Percentiles rank a stretch among this genome's conserved stretches.
These are phyloP conservation scores for Serendipita indica DNA, from an alignment of 768 basidiomycete species.

Conservation along the genomic window DNA sequence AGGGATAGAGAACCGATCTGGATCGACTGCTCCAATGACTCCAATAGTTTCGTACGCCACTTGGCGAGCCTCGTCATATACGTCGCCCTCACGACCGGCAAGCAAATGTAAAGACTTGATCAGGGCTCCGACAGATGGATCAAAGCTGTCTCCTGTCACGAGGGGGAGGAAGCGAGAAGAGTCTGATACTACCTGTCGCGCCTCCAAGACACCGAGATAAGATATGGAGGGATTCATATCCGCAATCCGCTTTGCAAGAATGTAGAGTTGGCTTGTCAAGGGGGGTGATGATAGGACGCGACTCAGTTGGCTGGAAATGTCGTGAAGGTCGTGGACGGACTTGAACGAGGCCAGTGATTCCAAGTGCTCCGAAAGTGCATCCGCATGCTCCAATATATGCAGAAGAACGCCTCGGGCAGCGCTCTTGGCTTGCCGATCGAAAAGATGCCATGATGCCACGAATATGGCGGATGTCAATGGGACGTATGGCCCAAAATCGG, in stretches of 20 bases:
- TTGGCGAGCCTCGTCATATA: constrained; percentile 46
- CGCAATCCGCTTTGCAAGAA: not conserved
- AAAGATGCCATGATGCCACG: constrained; percentile 56
- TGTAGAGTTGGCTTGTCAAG: constrained; percentile 13
- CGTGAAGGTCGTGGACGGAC: constrained; percentile 66
- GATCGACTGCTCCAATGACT: constrained; percentile 84
- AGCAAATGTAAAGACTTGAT: constrained; percentile 51
- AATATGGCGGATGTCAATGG: constrained; percentile 80
- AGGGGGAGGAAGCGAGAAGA: constrained; percentile 36
- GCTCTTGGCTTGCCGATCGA: constrained; percentile 37
- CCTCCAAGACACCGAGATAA: constrained; percentile 29
- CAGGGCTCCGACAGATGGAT: constrained; percentile 54
- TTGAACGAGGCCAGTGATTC: constrained; percentile 20
- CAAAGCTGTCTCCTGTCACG: constrained; percentile 76
- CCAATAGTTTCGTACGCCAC: constrained; percentile 84
- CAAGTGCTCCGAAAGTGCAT: constrained; percentile 40
- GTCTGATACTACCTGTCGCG: constrained; percentile 27
- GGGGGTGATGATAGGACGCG: not conserved
- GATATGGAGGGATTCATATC: constrained; percentile 6
- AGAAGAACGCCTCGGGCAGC: constrained; percentile 46
- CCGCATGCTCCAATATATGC: constrained; percentile 48
- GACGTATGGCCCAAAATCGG: constrained; percentile 68
- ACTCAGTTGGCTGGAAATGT: constrained; percentile 42
- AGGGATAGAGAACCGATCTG: constrained; percentile 70
- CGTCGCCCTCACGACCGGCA: constrained; percentile 67